Evolutionary conservation across 2,329 filamentous ascomycete genomes (phyloP).

Genomic region (Rachicladosporium sp.): DNA sequence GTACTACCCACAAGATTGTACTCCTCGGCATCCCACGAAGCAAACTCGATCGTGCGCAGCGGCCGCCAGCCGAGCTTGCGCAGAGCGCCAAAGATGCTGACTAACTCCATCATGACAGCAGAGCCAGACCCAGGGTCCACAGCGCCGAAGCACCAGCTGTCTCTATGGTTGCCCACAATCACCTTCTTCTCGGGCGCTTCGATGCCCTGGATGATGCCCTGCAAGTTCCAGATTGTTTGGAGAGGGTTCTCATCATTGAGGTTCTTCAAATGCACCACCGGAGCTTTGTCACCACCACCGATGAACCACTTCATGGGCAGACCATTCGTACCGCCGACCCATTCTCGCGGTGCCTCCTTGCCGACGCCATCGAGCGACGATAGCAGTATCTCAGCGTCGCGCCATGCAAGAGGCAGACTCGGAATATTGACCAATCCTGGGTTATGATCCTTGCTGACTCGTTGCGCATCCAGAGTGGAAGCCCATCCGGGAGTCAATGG

Average conservation of each 20-base stretch:
- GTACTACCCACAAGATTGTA: conserved; percentile 93
- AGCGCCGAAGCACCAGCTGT: conserved; percentile 83
- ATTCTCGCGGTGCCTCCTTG: conserved; percentile 52
- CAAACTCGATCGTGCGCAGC: conserved; percentile 88
- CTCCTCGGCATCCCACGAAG: conserved; percentile 88
- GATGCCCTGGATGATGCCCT: conserved; percentile 70
- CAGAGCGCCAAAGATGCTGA: conserved; percentile 71
- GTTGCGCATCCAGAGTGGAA: conserved; percentile 49
- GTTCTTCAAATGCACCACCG: conserved; percentile 71
- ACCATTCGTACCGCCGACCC: conserved; percentile 64
- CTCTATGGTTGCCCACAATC: conserved; percentile 75
- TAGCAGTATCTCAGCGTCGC: conserved; percentile 71
- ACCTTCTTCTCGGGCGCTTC: conserved; percentile 75
- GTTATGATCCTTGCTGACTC: conserved; percentile 58
- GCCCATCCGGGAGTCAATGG: conserved; percentile 83
- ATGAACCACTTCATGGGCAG: conserved; percentile 62
- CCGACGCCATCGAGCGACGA: conserved; percentile 66
- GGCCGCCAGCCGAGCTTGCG: conserved; percentile 72
- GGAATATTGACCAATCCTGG: conserved; percentile 70
- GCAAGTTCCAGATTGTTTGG: conserved; percentile 84
- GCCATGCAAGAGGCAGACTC: conserved; percentile 79
- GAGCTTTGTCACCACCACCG: conserved; percentile 46
- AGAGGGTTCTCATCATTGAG: conserved; percentile 71
- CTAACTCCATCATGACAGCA: conserved; percentile 80
- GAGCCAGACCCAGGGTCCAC: conserved; percentile 79